Percentiles rank a stretch among this genome's conserved stretches.
Conservation (phyloP, 352 stramenopile species). For the Blastocystis hominis region DNA sequence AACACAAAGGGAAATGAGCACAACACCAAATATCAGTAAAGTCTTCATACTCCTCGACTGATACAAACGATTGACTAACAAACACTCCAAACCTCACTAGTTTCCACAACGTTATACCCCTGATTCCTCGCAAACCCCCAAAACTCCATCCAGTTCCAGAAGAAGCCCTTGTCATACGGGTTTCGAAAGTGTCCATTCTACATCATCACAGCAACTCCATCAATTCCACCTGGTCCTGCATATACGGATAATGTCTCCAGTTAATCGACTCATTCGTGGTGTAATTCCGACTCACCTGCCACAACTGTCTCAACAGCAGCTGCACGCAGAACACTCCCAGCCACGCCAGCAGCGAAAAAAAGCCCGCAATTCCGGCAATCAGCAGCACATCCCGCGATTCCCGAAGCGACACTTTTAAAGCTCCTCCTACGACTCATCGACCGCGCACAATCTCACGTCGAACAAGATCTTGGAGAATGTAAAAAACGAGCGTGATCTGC, state of each 20-base stretch:
- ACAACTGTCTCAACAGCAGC: not conserved
- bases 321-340: conserved; percentile 41
- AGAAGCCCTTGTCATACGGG: conserved; percentile 51
- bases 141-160: conserved; percentile 56
- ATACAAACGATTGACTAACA: not conserved
- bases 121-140: conserved; percentile 34
- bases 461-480: conserved; percentile 16
- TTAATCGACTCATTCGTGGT: conserved; percentile 56
- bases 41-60: not conserved
- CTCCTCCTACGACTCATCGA: not conserved
- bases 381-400: not conserved
- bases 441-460: not conserved
- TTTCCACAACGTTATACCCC: conserved; percentile 18
- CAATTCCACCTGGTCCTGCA: conserved; percentile 11
- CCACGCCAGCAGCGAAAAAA: conserved; percentile 42
- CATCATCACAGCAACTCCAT: not conserved
- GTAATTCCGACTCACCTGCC: conserved; percentile 45
- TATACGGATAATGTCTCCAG: conserved; percentile 57
- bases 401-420: not conserved
- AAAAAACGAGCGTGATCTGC: not conserved
- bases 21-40: too few relatives aligned
- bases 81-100: not conserved
- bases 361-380: not conserved
- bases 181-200: conserved; percentile 53
- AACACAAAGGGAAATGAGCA: too few relatives aligned